Conservation (phyloP, 306 rosid genomes). For the Senna siamea region DNA sequence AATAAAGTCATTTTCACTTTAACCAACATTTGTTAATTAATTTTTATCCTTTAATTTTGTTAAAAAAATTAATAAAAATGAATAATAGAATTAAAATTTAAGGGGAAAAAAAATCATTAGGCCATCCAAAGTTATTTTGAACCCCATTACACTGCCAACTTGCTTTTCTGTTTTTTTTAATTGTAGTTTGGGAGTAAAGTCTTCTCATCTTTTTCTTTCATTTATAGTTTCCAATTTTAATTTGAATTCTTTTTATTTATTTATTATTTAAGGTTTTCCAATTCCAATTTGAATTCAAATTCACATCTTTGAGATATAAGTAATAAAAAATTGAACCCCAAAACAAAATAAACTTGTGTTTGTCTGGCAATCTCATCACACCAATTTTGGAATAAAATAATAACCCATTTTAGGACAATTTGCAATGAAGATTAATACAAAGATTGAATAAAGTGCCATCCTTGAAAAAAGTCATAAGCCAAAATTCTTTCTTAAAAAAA, state of each 20-base stretch:
- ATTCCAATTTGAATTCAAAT: slow-evolving; percentile 23
- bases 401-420: too few relatives aligned
- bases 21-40: too few relatives aligned
- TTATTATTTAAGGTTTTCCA: background rate
- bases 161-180: background rate
- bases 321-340: background rate
- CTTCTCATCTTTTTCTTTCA: too few relatives aligned
- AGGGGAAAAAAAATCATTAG: too few relatives aligned
- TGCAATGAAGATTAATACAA: background rate
- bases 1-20: too few relatives aligned
- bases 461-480: too few relatives aligned
- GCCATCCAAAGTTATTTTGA: background rate
- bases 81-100: too few relatives aligned
- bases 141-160: slow-evolving; percentile 23
- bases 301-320: background rate
- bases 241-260: background rate
- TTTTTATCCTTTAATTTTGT: too few relatives aligned
- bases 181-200: slow-evolving; percentile 7
- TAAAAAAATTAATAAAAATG: too few relatives aligned
- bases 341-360: background rate
- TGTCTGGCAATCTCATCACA: background rate
- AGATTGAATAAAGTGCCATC: background rate
- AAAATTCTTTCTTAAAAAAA: too few relatives aligned
- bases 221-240: slow-evolving; percentile 17
- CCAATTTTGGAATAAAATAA: background rate